phyloP scores from a whole-genome alignment of 225 moss, liverwort and hornwort species.

The Polytrichum formosum region DNA sequence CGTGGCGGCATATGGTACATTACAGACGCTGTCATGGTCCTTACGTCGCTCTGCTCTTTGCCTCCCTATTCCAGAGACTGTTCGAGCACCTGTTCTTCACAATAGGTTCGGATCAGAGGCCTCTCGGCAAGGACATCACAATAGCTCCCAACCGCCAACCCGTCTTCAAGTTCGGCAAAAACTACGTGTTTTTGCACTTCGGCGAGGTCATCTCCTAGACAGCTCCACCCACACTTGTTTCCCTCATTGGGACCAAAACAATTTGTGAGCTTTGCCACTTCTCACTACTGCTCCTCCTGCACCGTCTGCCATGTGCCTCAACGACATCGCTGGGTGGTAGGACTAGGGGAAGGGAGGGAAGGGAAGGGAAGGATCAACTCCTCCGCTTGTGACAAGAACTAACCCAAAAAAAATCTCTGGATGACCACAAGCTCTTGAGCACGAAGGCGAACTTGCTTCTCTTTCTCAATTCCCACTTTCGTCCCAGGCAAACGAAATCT shows the following conservation, averaged over 20 bases:
- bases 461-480: background rate
- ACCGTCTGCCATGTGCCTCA: background rate
- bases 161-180: conserved; percentile 50
- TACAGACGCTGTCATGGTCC: conserved; percentile 72
- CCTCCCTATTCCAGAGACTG: conserved; percentile 63
- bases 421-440: background rate
- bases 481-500: background rate
- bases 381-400: too few relatives aligned
- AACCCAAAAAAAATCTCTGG: background rate
- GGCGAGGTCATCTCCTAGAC: conserved; percentile 69
- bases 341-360: background rate
- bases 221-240: background rate
- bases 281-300: background rate
- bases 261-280: too few relatives aligned
- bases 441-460: background rate
- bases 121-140: conserved; percentile 26
- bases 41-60: conserved; percentile 57
- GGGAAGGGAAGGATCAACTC: background rate
- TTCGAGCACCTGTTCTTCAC: conserved; percentile 37
- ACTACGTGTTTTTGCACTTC: conserved; percentile 61
- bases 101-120: conserved; percentile 19
- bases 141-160: conserved; percentile 52
- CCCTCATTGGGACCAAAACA: background rate
- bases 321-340: background rate
- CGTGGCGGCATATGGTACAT: conserved; percentile 73